phyloP scores from a whole-genome alignment of 345 rosid genomes.

The Pistacia atlantica region DNA sequence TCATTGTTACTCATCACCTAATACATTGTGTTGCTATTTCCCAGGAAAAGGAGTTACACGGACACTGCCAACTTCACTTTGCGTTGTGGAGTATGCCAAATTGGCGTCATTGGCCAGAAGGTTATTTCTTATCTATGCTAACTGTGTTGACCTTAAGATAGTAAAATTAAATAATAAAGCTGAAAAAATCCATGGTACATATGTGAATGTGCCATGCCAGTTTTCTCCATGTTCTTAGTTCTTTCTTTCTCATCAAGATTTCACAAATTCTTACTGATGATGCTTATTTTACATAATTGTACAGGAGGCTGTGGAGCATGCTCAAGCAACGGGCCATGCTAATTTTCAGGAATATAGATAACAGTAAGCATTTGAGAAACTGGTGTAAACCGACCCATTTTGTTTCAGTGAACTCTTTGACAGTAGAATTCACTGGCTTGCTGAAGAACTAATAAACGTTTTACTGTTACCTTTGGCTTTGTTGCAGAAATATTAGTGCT shows the following conservation, averaged over 20 bases:
- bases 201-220: too few relatives aligned
- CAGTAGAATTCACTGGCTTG: not conserved
- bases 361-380: not conserved
- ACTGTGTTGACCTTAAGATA: too few relatives aligned
- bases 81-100: constrained; percentile 94
- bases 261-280: not conserved
- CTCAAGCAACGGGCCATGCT: constrained; percentile 89
- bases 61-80: constrained; percentile 84
- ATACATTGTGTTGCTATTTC: not conserved
- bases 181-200: not conserved
- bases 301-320: constrained; percentile 93
- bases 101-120: constrained; percentile 89
- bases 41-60: constrained; percentile 80
- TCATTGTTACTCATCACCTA: not conserved
- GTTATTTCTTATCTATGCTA: constrained; percentile 24
- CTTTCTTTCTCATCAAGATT: not conserved
- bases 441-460: constrained; percentile 1
- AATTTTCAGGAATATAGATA: constrained; percentile 83
- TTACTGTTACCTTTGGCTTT: not conserved
- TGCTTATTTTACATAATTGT: constrained; percentile 1
- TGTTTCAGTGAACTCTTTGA: not conserved
- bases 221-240: not conserved
- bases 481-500: not conserved
- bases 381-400: not conserved
- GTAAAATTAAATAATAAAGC: not conserved